A percentile compares a stretch with the other conserved stretches of the same genome.
These are phyloP conservation scores for Fraxinus sp. DNA, from an alignment of 305 asterid genomes.

Conservation along the genomic window DNA sequence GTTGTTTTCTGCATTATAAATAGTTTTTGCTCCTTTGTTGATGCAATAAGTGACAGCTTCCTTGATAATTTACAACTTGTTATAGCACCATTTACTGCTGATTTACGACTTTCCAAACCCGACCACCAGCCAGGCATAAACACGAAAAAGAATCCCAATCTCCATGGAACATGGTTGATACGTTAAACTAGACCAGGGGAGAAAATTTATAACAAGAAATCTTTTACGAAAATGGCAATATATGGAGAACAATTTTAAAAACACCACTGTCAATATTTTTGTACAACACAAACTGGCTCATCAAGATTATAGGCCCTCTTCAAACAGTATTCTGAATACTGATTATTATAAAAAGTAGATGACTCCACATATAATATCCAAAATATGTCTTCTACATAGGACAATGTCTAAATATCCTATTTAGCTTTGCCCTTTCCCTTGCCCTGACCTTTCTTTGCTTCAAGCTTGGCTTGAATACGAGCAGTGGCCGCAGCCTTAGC, in stretches of 20 bases:
- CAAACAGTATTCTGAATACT: background rate
- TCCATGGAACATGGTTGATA: background rate
- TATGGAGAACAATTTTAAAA: background rate
- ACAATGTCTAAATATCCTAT: conserved; percentile 23
- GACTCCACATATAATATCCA: background rate
- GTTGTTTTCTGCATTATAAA: background rate
- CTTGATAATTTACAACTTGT: background rate
- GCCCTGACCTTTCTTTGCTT: conserved; percentile 76
- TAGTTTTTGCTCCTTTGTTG: background rate
- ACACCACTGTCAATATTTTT: background rate
- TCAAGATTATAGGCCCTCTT: background rate
- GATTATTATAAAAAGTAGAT: background rate
- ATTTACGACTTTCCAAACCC: background rate
- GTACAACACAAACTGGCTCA: background rate
- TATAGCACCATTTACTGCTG: background rate
- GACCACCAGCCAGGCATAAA: background rate
- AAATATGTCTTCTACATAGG: background rate
- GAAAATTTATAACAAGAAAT: background rate
- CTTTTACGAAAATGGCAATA: background rate
- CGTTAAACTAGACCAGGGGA: background rate
- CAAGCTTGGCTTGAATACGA: conserved; percentile 90
- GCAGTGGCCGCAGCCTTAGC: conserved; percentile 99
- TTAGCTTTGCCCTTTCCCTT: conserved; percentile 93
- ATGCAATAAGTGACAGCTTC: background rate
- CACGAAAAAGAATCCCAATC: background rate